Evolutionary conservation across 2,329 filamentous ascomycete species (phyloP), one percentile per base, ranked within the genome.

Genomic region (Neonectria faginata): DNA sequence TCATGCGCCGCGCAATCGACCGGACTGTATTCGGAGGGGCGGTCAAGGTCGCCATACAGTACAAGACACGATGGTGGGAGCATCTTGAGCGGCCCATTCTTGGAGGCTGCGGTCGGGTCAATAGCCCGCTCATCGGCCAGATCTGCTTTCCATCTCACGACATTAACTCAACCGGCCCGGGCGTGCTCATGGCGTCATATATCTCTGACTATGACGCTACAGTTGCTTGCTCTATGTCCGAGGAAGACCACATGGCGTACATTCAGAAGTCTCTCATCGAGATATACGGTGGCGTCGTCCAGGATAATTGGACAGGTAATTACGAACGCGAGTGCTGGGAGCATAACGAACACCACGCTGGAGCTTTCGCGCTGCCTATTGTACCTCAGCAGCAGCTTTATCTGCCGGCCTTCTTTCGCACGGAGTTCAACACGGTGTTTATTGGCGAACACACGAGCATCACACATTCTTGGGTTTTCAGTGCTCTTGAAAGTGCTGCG

Each of bases 261-360:
- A 62, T 73, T 0, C 62, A 72, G 9, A 48, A 54, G 0, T 57
- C 69, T 3, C 59, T 73, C 0, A 29, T 55, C 1, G 64, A 70
- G 39, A 25, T 73, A 1, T 54, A 74, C 53, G 71, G 73, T 0
- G 71, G 79, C 0, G 74, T 87, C 18, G 86, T 84, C 0, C 76
- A 79, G 1, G 81, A 88, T 57, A 82, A 89, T 66, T 90, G 81
- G 69, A 89, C 86, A 0, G 87, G 87, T 3, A 79, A 81, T 64
- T 88, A 84, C 62, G 81, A 86, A 16, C 81, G 87, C 0, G 83
- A 84, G 47, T 89, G 87, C 74, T 89, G 87, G 88, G 81, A 86
- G 62, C 71, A 80, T 1, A 84, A 89, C 48, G 82, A 86, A 68
- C 83, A 86, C 59, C 83, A 88, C 63, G 85, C 84, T 1, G 86